A percentile compares a stretch with the other conserved stretches of the same genome.
Conservation (phyloP, 2,329 filamentous ascomycete genomes). For the Nigrospora sphaerica region DNA sequence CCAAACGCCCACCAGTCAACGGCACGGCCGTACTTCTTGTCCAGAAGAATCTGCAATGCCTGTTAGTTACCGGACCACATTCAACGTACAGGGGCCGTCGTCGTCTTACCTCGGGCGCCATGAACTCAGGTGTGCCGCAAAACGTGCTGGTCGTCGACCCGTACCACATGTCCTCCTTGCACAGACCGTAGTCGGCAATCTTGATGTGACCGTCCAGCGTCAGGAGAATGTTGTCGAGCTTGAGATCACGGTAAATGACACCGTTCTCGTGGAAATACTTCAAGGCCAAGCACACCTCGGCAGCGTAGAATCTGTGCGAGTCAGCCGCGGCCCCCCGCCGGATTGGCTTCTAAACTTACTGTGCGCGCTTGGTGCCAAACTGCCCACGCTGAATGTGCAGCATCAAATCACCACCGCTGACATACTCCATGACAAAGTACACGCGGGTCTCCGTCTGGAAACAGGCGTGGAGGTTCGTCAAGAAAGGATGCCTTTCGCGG, state of each 20-base stretch:
- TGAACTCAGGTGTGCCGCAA: conserved; percentile 98
- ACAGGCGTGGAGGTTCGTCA: conserved; percentile 91
- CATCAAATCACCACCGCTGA: conserved; percentile 98
- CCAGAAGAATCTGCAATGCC: conserved; percentile 68
- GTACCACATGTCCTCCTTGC: conserved; percentile 99
- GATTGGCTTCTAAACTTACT: conserved; percentile 52
- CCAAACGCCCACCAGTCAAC: conserved; percentile 99
- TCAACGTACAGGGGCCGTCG: not conserved
- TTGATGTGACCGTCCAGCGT: conserved; percentile 97
- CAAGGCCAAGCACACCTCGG: conserved; percentile 90
- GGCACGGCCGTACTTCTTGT: conserved; percentile 96
- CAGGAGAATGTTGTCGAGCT: conserved; percentile 86
- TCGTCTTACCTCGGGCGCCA: conserved; percentile 81
- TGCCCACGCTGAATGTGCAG: conserved; percentile 95
- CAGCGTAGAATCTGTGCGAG: conserved; percentile 77
- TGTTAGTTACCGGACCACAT: conserved; percentile 20
- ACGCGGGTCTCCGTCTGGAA: conserved; percentile 98
- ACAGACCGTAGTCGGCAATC: conserved; percentile 96
- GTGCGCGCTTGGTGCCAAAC: conserved; percentile 90
- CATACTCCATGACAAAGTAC: conserved; percentile 99
- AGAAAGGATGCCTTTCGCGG: conserved; percentile 91
- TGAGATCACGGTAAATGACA: conserved; percentile 96
- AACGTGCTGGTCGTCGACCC: conserved; percentile 95
- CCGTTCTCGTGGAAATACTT: conserved; percentile 99
- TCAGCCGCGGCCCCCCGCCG: conserved; percentile 5